phyloP scores from a whole-genome alignment of 2,329 filamentous ascomycete species.

The Nakataea oryzae region DNA sequence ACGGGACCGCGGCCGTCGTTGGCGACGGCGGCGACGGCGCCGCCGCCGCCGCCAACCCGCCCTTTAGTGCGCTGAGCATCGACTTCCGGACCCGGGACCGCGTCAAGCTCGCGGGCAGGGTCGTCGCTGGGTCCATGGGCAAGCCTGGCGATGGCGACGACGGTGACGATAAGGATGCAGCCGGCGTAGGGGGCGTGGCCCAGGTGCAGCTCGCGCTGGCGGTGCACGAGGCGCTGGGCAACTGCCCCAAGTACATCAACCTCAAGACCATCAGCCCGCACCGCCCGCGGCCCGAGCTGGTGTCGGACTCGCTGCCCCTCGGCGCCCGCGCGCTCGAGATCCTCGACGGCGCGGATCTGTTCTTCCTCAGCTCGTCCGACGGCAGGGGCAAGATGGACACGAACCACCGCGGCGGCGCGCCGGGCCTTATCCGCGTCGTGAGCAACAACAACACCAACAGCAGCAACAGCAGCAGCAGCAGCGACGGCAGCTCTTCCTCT shows the following conservation, averaged over 20 bases:
- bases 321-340: slow-evolving; percentile 44
- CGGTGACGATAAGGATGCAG: slow-evolving; percentile 14
- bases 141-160: slow-evolving; percentile 13
- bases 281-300: slow-evolving; percentile 35
- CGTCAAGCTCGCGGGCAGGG: slow-evolving; percentile 62
- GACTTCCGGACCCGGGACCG: slow-evolving; percentile 59
- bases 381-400: slow-evolving; percentile 62
- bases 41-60: slow-evolving; percentile 19
- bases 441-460: slow-evolving; percentile 38
- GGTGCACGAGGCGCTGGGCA: slow-evolving; percentile 65
- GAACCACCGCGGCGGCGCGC: slow-evolving; percentile 67
- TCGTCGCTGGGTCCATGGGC: slow-evolving; percentile 52
- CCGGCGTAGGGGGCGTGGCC: slow-evolving; percentile 16
- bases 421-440: slow-evolving; percentile 62
- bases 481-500: too few species aligned
- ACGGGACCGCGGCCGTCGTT: slow-evolving; percentile 14
- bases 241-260: slow-evolving; percentile 84
- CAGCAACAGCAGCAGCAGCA: too few species aligned
- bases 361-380: slow-evolving; percentile 66
- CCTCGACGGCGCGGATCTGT: slow-evolving; percentile 56
- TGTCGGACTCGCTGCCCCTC: slow-evolving; percentile 29
- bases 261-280: slow-evolving; percentile 52
- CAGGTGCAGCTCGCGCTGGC: slow-evolving; percentile 49
- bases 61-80: slow-evolving; percentile 44
- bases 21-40: neutral